phyloP scores from a whole-genome alignment of 495 filamentous ascomycete genomes.

The Polyplosphaeria fusca region DNA sequence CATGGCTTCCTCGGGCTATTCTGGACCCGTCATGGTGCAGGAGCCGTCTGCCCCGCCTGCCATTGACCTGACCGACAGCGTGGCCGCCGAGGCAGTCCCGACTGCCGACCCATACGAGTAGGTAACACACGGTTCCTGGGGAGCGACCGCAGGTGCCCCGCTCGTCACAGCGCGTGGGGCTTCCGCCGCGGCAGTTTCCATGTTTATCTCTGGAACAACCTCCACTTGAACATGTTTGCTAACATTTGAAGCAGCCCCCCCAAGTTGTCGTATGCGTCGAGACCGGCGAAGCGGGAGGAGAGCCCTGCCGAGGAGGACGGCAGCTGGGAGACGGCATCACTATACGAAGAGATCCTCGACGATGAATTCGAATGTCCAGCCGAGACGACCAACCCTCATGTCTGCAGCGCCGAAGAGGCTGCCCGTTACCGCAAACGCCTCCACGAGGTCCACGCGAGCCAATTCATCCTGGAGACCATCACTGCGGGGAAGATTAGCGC shows the following conservation, averaged over 20 bases:
- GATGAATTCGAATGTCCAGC: constrained; percentile 34
- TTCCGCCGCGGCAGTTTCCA: too few relatives aligned
- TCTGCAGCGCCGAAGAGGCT: constrained; percentile 72
- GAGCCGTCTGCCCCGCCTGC: constrained; percentile 4
- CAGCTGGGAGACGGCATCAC: constrained; percentile 64
- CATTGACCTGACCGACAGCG: constrained; percentile 3
- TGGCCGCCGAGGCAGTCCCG: constrained; percentile 7
- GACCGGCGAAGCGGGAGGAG: constrained; percentile 35
- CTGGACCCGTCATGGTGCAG: constrained; percentile 31
- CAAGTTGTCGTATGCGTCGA: constrained; percentile 1
- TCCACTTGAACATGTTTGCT: too few relatives aligned
- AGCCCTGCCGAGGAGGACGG: constrained; percentile 60
- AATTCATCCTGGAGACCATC: constrained; percentile 72
- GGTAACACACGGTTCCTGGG: background rate
- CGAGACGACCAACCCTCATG: background rate
- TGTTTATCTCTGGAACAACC: too few relatives aligned
- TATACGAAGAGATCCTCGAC: constrained; percentile 67
- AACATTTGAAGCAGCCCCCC: too few relatives aligned
- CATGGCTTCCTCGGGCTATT: constrained; percentile 4
- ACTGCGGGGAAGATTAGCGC: constrained; percentile 64
- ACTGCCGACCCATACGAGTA: background rate
- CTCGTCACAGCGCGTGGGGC: too few relatives aligned
- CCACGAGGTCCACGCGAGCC: constrained; percentile 68
- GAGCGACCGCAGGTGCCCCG: too few relatives aligned
- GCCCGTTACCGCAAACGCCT: constrained; percentile 63